A percentile compares a stretch with the other conserved stretches of the same genome.
Evolutionary conservation across 768 basidiomycete genomes (phyloP).

Genomic region (Butyriboletus loyo): DNA sequence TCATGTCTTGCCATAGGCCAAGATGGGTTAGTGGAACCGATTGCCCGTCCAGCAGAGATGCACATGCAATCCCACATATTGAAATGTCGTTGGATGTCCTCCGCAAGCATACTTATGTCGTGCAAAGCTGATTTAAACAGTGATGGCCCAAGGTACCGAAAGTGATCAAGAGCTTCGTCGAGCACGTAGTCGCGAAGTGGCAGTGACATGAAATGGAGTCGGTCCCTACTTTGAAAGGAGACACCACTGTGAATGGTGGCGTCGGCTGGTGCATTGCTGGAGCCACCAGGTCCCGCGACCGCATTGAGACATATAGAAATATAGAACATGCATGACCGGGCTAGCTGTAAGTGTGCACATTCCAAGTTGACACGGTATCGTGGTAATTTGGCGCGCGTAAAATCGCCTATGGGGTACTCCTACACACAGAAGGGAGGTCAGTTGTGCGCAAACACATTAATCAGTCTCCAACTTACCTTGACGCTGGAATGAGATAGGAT

Average conservation of each 20-base stretch:
- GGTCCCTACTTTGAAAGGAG: too few species aligned
- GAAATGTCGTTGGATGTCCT: background rate
- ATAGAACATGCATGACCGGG: background rate
- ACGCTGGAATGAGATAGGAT: too few species aligned
- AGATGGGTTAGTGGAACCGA: too few species aligned
- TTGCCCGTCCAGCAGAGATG: too few species aligned
- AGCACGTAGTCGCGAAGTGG: background rate
- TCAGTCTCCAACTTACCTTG: too few species aligned
- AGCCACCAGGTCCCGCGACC: background rate
- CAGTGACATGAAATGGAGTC: background rate
- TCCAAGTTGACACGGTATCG: background rate
- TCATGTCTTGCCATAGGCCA: background rate
- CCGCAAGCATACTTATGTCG: background rate
- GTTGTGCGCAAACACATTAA: too few species aligned
- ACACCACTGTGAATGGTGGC: too few species aligned
- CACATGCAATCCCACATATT: too few species aligned
- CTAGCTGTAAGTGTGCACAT: background rate
- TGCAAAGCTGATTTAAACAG: background rate
- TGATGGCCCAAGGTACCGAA: background rate
- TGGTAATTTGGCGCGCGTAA: background rate
- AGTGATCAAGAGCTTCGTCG: background rate
- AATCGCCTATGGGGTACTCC: too few species aligned
- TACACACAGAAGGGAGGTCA: too few species aligned
- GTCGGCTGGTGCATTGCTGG: too few species aligned
- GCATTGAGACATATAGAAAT: background rate